Evolutionary conservation across 768 basidiomycete species (phyloP), one percentile per base, ranked within the genome.

Genomic region (Termitomyces eurrhizus): DNA sequence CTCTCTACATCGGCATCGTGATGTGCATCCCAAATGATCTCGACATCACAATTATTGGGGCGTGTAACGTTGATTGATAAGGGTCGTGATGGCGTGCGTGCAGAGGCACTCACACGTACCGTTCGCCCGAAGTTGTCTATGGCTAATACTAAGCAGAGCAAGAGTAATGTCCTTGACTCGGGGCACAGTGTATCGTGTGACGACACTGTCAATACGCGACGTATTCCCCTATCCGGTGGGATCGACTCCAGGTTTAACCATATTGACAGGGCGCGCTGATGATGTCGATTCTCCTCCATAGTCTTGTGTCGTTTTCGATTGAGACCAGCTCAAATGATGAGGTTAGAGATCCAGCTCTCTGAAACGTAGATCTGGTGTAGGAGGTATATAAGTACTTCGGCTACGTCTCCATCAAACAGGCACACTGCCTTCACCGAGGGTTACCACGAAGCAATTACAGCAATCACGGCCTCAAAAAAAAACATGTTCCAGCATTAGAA

Each of bases 261-360:
- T 21, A 21, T n/a, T n/a, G n/a, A n/a, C n/a, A n/a, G 61, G 52
- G 69, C 65, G 32, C 65, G 60, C 52, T 69, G 66, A 41, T 62
- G 68, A 62, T 71, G 66, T 52, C 64, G 59, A 61, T 62, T 64
- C 50, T 62, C 64, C 52, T 62, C 53, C 67, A 69, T 69, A 36
- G 5, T 37, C 24, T 53, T 26, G 51, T 52, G 41, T 48, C 11
- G 61, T 26, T 50, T 56, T 63, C 18, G 62, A 62, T 62, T 61
- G 63, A 70, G 67, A 66, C 69, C 68, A 61, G 68, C 67, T 67
- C 66, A 56, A 67, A 62, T 26, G 53, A 48, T 56, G 46, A 58
- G 45, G 55, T 48, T 12, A 57, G 67, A 68, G 67, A 58, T 54
- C 65, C 67, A 65, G 64, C 65, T 66, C 67, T 60, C 29, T 56